These are phyloP conservation scores for Myxozyma sirexii DNA, from an alignment of 805 yeast genomes.

Conservation along the genomic window DNA sequence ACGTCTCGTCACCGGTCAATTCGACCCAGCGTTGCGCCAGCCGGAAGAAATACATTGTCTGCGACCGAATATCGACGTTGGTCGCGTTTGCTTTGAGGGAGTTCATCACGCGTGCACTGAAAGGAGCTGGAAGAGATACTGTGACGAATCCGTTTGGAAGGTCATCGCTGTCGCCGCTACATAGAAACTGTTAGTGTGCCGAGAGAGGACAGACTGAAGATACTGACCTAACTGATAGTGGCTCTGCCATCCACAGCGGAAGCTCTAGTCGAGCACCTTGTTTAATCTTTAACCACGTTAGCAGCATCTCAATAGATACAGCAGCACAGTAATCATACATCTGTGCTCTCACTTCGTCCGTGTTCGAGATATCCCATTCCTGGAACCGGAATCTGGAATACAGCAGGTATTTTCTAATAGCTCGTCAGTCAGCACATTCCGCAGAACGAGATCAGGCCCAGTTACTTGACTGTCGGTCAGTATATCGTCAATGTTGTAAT, in stretches of 20 bases:
- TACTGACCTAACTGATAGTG: constrained; percentile 60
- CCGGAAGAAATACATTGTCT: constrained; percentile 67
- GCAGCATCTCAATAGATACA: not conserved
- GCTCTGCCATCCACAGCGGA: constrained; percentile 87
- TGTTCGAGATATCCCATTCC: constrained; percentile 81
- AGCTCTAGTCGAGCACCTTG: constrained; percentile 69
- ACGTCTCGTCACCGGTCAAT: constrained; percentile 66
- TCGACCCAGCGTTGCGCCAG: constrained; percentile 77
- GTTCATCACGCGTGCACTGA: constrained; percentile 66
- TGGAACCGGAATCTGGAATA: constrained; percentile 75
- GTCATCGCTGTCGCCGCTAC: constrained; percentile 45
- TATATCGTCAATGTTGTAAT: constrained; percentile 36
- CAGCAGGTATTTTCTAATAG: constrained; percentile 66
- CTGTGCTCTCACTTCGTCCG: constrained; percentile 16
- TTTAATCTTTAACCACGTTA: constrained; percentile 45
- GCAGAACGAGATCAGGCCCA: not conserved
- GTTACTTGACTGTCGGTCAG: constrained; percentile 44
- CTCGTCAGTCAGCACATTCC: constrained; percentile 46
- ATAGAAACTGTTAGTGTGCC: constrained; percentile 38
- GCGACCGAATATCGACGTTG: constrained; percentile 66
- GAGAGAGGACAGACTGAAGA: constrained; percentile 35
- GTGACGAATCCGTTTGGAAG: constrained; percentile 52
- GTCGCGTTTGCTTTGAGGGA: constrained; percentile 77
- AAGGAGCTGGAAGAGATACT: constrained; percentile 70
- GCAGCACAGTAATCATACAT: constrained; percentile 11